Base-by-base conservation (phyloP, 164 flowering plant genomes). In the Macadamia tetraphylla region DNA sequence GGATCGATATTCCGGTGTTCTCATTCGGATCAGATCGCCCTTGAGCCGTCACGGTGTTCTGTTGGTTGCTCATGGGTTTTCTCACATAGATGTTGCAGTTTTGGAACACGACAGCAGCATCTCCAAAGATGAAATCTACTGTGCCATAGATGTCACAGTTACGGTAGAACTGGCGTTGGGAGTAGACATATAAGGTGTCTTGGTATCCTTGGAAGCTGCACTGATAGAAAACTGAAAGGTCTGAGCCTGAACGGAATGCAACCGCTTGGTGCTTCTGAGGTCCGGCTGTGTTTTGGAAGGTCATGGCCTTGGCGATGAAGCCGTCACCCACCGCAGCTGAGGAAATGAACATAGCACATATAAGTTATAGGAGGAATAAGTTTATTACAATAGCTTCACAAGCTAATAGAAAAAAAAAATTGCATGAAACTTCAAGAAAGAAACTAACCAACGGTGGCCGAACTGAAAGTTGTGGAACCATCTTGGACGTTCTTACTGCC, bases 371-470 rank as follows among this genome's bases (percentile, higher is more conserved):
- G 40, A 35, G 0, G 40, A 35, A 35, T 35, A 23, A 23, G 23
- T 23, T 23, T 35, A 35, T 35, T 35, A 35, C 3, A 2, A 35
- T 2, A 35, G 40, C 40, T 35, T 35, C 23, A 23, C 23, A 23
- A 23, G 23, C 23, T 23, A 23, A 23, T 23, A 35, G 40, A 35
- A 35, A 35, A 35, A 35, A 35, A 35, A 35, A 35, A 35, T 35
- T 2, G 0, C 40, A 2, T 35, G 40, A 35, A 35, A 5, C 40
- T 35, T 35, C 40, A 35, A 35, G 40, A 35, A 35, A 5, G 5
- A 35, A 42, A 68, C 79, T 76, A 73, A 89, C 95, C 92, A 70
- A 86, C 77, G 60, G 95, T 87, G 0, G 95, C 95, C 0, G 92
- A 80, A 0, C 84, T 74, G 51, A 83, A 89, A 43, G 95, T 89